Evolutionary conservation across 305 asterid species (phyloP).

Genomic region (Withania somnifera): DNA sequence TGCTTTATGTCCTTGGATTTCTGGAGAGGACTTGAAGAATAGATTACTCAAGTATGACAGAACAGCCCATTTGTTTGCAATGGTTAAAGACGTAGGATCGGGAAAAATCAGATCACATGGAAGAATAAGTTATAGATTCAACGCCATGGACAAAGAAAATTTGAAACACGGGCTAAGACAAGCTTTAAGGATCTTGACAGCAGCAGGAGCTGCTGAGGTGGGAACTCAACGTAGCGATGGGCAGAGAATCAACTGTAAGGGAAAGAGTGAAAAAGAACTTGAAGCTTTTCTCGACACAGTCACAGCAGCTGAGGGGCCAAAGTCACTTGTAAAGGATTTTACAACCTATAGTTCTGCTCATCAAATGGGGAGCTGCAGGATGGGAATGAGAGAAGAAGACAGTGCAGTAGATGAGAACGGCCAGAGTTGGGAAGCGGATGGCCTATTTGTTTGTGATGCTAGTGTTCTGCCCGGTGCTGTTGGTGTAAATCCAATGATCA

Average conservation of each 20-base stretch:
- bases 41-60: conserved; percentile 43
- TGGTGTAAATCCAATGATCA: conserved; percentile 95
- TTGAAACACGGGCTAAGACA: conserved; percentile 37
- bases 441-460: conserved; percentile 73
- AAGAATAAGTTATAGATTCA: conserved; percentile 33
- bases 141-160: conserved; percentile 42
- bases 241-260: conserved; percentile 42
- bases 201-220: conserved; percentile 82
- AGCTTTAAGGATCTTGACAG: conserved; percentile 47
- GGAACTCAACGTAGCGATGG: conserved; percentile 81
- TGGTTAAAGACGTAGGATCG: conserved; percentile 52
- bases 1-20: conserved; percentile 56
- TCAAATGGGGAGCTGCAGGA: conserved; percentile 73
- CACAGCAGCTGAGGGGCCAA: conserved; percentile 49
- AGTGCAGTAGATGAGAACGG: conserved; percentile 83
- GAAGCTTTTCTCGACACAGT: conserved; percentile 52
- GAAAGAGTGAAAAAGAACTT: conserved; percentile 25
- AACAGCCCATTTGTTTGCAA: conserved; percentile 59
- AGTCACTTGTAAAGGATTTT: conserved; percentile 40
- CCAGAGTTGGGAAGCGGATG: conserved; percentile 85
- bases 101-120: conserved; percentile 46
- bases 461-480: conserved; percentile 74
- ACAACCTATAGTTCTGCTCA: conserved; percentile 67
- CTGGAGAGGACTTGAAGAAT: conserved; percentile 41
- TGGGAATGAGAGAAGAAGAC: conserved; percentile 45